Percentiles rank a stretch among this genome's conserved stretches.
Conservation (phyloP, 1,139 yeast species). For the Saccharomycopsis hybrid region DNA sequence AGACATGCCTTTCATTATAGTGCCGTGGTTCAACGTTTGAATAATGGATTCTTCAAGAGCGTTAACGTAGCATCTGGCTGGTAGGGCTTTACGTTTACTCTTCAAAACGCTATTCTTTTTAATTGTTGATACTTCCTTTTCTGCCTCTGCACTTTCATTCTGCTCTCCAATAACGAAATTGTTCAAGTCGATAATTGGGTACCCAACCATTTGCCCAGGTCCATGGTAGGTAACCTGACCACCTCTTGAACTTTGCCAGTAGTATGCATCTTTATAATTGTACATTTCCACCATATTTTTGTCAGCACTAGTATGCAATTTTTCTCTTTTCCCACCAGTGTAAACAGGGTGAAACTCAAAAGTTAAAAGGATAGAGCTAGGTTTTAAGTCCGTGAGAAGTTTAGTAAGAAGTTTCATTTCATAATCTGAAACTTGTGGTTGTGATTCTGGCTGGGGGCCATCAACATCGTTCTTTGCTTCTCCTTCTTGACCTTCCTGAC, state of each 20-base stretch:
- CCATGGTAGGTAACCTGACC: conserved; percentile 98
- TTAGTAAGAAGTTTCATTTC: conserved; percentile 40
- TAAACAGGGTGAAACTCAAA: conserved; percentile 81
- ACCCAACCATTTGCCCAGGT: conserved; percentile 86
- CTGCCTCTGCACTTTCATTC: background rate
- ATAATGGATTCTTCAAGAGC: conserved; percentile 62
- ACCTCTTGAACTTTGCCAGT: conserved; percentile 81
- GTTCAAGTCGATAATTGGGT: conserved; percentile 70
- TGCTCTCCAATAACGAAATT: conserved; percentile 42
- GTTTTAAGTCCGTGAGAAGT: conserved; percentile 44
- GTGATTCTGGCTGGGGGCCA: conserved; percentile 5
- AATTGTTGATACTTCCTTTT: background rate
- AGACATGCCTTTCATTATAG: too few relatives aligned
- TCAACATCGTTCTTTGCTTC: conserved; percentile 5
- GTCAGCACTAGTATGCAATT: conserved; percentile 33
- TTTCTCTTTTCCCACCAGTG: conserved; percentile 84
- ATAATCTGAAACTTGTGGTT: conserved; percentile 36
- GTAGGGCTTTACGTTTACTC: background rate
- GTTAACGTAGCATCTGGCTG: conserved; percentile 44
- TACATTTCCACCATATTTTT: too few relatives aligned
- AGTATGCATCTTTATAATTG: conserved; percentile 38
- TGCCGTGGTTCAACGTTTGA: conserved; percentile 37
- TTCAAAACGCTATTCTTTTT: too few relatives aligned
- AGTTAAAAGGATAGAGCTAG: conserved; percentile 59
- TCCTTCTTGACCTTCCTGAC: too few relatives aligned